Conservation (phyloP, 257 asterid genomes). For the Lycium ferocissimum region DNA sequence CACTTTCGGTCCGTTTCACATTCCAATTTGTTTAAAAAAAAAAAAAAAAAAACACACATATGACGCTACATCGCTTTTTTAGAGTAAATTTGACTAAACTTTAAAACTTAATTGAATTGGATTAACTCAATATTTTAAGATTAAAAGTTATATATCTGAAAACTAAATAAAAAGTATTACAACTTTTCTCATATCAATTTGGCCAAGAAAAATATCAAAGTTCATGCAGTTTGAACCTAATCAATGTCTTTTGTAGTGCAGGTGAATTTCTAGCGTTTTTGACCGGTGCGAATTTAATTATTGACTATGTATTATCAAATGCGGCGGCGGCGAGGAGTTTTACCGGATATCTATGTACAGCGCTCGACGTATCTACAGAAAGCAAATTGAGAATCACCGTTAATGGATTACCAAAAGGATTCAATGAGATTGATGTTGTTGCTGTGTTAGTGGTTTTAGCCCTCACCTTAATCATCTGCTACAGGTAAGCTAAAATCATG, state of each 20-base stretch:
- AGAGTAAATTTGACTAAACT: too few species aligned
- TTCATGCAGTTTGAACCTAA: background rate
- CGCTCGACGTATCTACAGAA: slow-evolving; percentile 59
- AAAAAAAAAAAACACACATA: too few species aligned
- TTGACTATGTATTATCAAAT: slow-evolving; percentile 89
- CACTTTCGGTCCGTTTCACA: slow-evolving; percentile 62
- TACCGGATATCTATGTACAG: slow-evolving; percentile 79
- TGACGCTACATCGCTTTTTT: too few species aligned
- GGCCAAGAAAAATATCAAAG: too few species aligned
- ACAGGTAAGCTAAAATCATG: slow-evolving; percentile 54
- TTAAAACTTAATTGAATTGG: too few species aligned
- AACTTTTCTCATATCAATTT: too few species aligned
- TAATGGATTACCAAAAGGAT: slow-evolving; percentile 66
- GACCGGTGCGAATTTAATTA: slow-evolving; percentile 82
- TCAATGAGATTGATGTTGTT: slow-evolving; percentile 75
- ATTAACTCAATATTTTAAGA: too few species aligned
- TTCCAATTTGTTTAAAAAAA: background rate
- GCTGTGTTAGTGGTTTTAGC: slow-evolving; percentile 77
- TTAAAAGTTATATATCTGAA: too few species aligned
- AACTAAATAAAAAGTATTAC: too few species aligned
- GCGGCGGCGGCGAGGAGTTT: slow-evolving; percentile 97
- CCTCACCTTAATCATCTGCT: slow-evolving; percentile 81
- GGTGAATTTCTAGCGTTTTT: slow-evolving; percentile 84
- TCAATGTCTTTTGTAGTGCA: slow-evolving; percentile 30
- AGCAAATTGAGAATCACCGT: slow-evolving; percentile 58